Conservation (phyloP, 2,329 filamentous ascomycete genomes). For the Coleophoma crateriformis region DNA sequence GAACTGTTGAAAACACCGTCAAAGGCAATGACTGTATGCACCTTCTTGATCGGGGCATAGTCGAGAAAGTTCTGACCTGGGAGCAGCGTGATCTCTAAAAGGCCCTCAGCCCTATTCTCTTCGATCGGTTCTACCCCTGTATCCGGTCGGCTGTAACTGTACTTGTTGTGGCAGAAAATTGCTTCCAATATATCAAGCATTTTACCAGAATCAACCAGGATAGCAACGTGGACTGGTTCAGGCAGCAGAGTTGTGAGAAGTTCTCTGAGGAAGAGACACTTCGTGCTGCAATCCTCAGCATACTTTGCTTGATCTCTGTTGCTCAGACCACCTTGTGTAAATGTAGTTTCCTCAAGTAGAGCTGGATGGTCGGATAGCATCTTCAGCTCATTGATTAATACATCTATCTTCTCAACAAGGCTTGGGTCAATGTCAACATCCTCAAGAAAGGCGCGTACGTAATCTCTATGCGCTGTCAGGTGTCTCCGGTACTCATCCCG, state of each 20-base stretch:
- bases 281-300: not conserved
- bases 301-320: not conserved
- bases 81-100: not conserved
- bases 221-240: not conserved
- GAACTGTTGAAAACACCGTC: not conserved
- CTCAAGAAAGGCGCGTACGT: not conserved
- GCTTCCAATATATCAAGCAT: not conserved
- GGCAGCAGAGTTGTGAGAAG: not conserved
- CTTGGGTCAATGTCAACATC: not conserved
- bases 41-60: not conserved
- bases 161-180: not conserved
- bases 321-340: not conserved
- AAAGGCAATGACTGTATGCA: not conserved
- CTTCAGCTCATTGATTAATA: not conserved
- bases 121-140: not conserved
- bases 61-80: not conserved
- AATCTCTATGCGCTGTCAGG: not conserved
- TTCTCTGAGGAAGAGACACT: not conserved
- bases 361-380: not conserved
- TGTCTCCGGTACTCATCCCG: not conserved
- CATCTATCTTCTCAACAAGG: not conserved
- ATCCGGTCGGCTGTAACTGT: not conserved
- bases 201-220: not conserved
- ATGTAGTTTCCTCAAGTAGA: not conserved
- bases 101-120: not conserved